These are phyloP conservation scores for Trifolium repens DNA, from an alignment of 306 rosid species.

Conservation along the genomic window DNA sequence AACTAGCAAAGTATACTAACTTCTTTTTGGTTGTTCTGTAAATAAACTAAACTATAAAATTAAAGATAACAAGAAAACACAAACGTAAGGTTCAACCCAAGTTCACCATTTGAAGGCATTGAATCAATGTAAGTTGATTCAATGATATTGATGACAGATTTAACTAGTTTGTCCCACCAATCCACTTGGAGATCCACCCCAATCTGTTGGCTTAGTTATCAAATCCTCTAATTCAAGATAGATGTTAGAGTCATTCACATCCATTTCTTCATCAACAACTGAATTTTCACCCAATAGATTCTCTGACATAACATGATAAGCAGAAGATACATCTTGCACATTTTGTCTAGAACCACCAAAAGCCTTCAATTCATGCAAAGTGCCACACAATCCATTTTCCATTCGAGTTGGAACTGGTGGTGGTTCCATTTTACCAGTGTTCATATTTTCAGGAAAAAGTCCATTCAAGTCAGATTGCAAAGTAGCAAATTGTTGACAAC, in stretches of 20 bases:
- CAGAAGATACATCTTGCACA: constrained; percentile 48
- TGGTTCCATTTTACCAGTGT: constrained; percentile 28
- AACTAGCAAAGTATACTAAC: neutral
- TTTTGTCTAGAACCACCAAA: constrained; percentile 16
- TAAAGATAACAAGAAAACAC: neutral
- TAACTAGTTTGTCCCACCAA: constrained; percentile 65
- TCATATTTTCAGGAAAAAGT: constrained; percentile 39
- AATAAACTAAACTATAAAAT: constrained; percentile 15
- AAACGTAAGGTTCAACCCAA: neutral
- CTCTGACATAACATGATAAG: constrained; percentile 61
- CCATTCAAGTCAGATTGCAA: constrained; percentile 53
- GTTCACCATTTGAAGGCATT: constrained; percentile 47
- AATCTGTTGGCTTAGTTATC: constrained; percentile 68
- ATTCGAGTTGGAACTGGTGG: constrained; percentile 34
- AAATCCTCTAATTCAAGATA: constrained; percentile 81
- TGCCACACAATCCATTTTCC: constrained; percentile 28
- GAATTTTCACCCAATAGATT: constrained; percentile 48
- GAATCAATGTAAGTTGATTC: neutral
- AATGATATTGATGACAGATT: constrained; percentile 37
- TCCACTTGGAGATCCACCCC: constrained; percentile 62
- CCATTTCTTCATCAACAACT: constrained; percentile 55
- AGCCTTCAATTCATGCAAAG: constrained; percentile 26
- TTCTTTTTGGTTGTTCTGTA: constrained; percentile 10
- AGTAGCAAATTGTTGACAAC: constrained; percentile 41
- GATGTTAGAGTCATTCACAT: constrained; percentile 63